phyloP scores from a whole-genome alignment of 2,329 filamentous ascomycete species.

The Ophiostoma australiae region DNA sequence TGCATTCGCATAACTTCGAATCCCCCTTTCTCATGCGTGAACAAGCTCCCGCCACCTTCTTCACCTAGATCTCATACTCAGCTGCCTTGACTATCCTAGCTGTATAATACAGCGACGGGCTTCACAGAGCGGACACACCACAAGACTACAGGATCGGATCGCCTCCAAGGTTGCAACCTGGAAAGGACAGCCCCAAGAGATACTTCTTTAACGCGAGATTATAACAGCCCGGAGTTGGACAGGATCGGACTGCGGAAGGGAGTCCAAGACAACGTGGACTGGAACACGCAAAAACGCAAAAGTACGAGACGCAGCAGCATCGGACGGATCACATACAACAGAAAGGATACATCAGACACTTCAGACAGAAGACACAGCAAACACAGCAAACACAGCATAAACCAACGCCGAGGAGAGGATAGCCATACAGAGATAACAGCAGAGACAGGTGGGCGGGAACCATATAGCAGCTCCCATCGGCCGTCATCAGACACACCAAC shows the following conservation, averaged over 20 bases:
- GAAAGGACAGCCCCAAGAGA: not conserved
- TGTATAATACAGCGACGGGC: not conserved
- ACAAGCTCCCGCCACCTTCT: not conserved
- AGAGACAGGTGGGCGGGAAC: constrained; percentile 7
- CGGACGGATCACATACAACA: not conserved
- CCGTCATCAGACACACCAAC: not conserved
- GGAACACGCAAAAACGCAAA: not conserved
- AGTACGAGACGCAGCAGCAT: not conserved
- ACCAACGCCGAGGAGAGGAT: not conserved
- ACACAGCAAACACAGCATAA: not conserved
- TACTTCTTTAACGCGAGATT: not conserved
- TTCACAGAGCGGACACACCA: not conserved
- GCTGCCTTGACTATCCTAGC: not conserved
- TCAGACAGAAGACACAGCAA: not conserved
- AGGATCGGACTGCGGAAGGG: not conserved
- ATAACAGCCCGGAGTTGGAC: not conserved
- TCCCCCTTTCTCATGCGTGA: not conserved
- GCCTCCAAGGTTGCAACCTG: not conserved
- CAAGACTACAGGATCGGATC: not conserved
- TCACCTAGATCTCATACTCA: no score
- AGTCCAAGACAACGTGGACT: not conserved
- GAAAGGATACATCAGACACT: not conserved
- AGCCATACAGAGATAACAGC: not conserved
- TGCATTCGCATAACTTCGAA: not conserved
- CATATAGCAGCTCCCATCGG: not conserved